Evolutionary conservation across 208 protist species (phyloP), one percentile per base, ranked within the genome.

Genomic region (Giardia muris): DNA sequence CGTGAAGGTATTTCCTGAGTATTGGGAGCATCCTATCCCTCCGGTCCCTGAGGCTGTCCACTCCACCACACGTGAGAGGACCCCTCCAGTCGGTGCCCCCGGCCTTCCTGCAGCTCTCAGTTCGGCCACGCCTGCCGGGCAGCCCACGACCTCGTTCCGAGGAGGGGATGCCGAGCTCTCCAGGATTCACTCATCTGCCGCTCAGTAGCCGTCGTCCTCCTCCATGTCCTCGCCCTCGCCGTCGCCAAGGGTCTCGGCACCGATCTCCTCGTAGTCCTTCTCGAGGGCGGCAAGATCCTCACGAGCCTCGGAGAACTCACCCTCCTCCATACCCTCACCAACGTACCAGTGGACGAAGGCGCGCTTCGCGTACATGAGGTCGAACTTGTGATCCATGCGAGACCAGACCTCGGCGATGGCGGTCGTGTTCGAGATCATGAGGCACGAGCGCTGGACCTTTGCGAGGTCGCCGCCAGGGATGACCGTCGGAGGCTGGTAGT

Each of bases 401-500:
- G 92, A 92, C 91, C 94, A 95, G 42, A 95, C 94, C 87, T 96
- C 94, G 90, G 95, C 93, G 44, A 96, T 95, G 46, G 95, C 95
- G 10, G 95, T 96, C 10, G 94, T 92, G 94, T 96, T 96, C 92
- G 95, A 93, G 48, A 96, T 94, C 95, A 95, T 94, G 86, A 89
- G 92, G 39, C 47, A 86, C 48, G 92, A 67, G 87, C 95, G 92
- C 67, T 95, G 93, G 46, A 96, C 93, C 92, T 95, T 95, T 22
- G 93, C 92, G 46, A 98, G 94, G 94, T 98, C 97, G 89, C 96
- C 96, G 91, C 97, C 97, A 47, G 97, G 97, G 22, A 98, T 96
- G 45, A 97, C 96, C 44, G 96, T 97, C 48, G 98, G 97, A 2
- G 96, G 95, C 92, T 98, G 96, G 94, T 98, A 97, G 96, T 99